Conservation (phyloP, 768 basidiomycete species). For the Mycena haematopus region DNA sequence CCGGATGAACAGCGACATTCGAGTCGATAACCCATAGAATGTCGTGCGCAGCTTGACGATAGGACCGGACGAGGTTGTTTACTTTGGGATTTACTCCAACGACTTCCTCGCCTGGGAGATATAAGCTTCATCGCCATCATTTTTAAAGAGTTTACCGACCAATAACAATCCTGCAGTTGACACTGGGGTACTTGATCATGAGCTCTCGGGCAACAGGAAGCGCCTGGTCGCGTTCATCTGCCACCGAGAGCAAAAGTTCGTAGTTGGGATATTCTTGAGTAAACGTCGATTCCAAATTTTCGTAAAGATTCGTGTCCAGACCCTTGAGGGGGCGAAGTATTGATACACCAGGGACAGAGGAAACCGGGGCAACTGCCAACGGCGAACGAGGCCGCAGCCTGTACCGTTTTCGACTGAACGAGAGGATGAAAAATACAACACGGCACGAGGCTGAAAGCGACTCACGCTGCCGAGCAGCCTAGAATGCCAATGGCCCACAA, state of each 20-base stretch:
- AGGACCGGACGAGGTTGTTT: constrained; percentile 92
- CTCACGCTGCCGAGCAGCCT: constrained; percentile 76
- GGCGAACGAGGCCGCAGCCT: constrained; percentile 69
- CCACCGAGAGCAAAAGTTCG: constrained; percentile 91
- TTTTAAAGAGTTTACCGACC: constrained; percentile 52
- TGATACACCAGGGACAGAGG: constrained; percentile 82
- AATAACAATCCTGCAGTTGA: constrained; percentile 75
- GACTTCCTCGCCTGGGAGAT: constrained; percentile 68
- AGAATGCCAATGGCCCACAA: constrained; percentile 72
- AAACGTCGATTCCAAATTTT: constrained; percentile 95
- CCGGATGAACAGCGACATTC: constrained; percentile 81
- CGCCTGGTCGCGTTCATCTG: constrained; percentile 88
- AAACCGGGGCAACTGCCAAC: constrained; percentile 51
- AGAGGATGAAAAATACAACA: constrained; percentile 5
- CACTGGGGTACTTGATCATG: constrained; percentile 76
- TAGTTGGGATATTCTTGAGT: constrained; percentile 89
- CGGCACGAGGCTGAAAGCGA: constrained; percentile 20
- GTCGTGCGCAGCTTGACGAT: constrained; percentile 80
- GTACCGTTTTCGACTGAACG: constrained; percentile 75
- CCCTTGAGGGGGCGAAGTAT: constrained; percentile 95
- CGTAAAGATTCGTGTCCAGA: constrained; percentile 92
- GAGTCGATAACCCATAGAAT: constrained; percentile 98
- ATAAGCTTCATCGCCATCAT: constrained; percentile 12
- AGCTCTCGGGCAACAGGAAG: constrained; percentile 82
- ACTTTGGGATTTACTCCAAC: constrained; percentile 97